These are phyloP conservation scores for Eutrema yunnanense DNA, from an alignment of 345 rosid species.

Conservation along the genomic window DNA sequence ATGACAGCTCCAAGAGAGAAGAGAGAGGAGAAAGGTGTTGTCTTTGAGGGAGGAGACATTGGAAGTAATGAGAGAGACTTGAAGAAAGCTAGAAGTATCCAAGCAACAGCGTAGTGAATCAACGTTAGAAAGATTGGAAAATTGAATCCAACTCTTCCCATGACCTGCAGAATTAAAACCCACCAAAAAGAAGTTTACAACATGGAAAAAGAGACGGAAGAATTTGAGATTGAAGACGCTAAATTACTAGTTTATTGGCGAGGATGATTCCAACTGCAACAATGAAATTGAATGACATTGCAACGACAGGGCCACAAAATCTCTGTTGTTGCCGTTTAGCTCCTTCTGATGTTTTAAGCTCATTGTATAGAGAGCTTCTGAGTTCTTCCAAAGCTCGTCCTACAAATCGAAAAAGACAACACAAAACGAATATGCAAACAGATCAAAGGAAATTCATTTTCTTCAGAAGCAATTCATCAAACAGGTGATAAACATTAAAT, in stretches of 20 bases:
- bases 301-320: conserved; percentile 72
- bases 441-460: not conserved
- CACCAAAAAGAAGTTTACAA: not conserved
- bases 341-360: conserved; percentile 77
- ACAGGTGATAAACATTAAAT: conserved; percentile 1
- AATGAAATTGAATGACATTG: conserved; percentile 86
- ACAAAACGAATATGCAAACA: not conserved
- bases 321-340: conserved; percentile 87
- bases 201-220: not conserved
- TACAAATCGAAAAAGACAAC: conserved; percentile 6
- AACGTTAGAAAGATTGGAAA: conserved; percentile 81
- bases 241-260: conserved; percentile 66
- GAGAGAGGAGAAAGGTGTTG: conserved; percentile 77
- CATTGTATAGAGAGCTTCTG: conserved; percentile 73
- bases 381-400: conserved; percentile 86
- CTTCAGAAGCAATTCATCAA: conserved; percentile 11
- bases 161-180: conserved; percentile 46
- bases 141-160: conserved; percentile 81
- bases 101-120: conserved; percentile 70
- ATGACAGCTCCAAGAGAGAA: conserved; percentile 76
- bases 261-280: conserved; percentile 84
- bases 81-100: conserved; percentile 78
- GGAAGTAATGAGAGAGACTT: conserved; percentile 71
- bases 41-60: conserved; percentile 73
- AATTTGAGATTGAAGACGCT: not conserved